phyloP scores from a whole-genome alignment of 202 grass and related monocot genomes.

The Dendrocalamus latiflorus region DNA sequence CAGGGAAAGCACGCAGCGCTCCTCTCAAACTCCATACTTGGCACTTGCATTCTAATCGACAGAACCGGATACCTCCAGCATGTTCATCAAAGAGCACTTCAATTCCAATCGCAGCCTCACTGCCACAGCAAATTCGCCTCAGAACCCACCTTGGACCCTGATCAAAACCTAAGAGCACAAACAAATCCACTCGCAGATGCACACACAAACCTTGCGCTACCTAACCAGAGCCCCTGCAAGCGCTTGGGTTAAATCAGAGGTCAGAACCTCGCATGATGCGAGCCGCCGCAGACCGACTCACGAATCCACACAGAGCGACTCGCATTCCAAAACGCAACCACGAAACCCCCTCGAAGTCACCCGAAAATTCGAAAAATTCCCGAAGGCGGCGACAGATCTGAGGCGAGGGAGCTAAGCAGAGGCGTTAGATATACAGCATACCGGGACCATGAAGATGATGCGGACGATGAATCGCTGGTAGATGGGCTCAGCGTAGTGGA shows the following conservation, averaged over 20 bases:
- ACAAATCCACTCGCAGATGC: background rate
- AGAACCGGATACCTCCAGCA: background rate
- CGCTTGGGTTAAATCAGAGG: background rate
- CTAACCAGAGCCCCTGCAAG: background rate
- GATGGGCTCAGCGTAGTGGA: no score
- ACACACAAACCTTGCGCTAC: background rate
- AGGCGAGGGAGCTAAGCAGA: background rate
- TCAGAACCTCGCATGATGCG: background rate
- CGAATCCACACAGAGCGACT: background rate
- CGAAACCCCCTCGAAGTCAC: background rate
- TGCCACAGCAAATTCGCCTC: background rate
- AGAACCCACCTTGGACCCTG: background rate
- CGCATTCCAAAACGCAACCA: background rate
- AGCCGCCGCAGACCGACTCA: background rate
- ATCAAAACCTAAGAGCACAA: background rate
- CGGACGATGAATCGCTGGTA: no score
- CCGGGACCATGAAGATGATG: constrained; percentile 93
- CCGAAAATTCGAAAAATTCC: no score
- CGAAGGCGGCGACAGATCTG: constrained; percentile 27
- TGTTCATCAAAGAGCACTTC: background rate
- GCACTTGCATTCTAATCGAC: background rate
- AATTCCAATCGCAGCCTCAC: no score
- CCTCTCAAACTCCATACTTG: background rate
- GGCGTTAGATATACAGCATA: background rate
- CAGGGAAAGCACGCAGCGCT: background rate